phyloP scores from a whole-genome alignment of 352 stramenopile genomes.

The Aphanomyces invadans region DNA sequence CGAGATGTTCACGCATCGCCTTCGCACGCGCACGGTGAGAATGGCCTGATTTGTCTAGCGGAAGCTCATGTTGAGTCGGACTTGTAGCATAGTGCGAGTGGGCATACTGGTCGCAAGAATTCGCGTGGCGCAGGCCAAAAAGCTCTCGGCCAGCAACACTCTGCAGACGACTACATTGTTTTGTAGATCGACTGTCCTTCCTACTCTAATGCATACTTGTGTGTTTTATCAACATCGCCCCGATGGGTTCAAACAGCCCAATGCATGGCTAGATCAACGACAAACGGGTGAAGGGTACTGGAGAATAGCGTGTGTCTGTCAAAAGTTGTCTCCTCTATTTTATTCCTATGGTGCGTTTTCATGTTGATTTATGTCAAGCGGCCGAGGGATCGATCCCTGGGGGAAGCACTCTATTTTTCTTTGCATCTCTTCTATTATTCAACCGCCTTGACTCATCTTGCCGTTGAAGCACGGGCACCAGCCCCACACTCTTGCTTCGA shows the following conservation, averaged over 20 bases:
- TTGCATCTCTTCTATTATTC: not conserved
- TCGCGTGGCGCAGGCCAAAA: not conserved
- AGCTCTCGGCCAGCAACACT: not conserved
- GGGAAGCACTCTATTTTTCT: too few relatives aligned
- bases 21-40: conserved; percentile 5
- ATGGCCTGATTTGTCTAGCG: not conserved
- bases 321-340: too few relatives aligned
- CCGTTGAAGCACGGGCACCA: not conserved
- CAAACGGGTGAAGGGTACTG: too few relatives aligned
- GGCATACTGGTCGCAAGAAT: not conserved
- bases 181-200: conserved; percentile 13
- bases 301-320: too few relatives aligned
- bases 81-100: not conserved
- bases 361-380: too few relatives aligned
- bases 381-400: too few relatives aligned
- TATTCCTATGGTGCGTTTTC: too few relatives aligned
- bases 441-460: not conserved
- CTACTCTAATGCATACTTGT: not conserved
- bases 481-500: not conserved
- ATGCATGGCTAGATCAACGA: too few relatives aligned
- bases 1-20: not conserved
- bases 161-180: conserved; percentile 15
- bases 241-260: too few relatives aligned
- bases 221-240: too few relatives aligned
- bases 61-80: not conserved